Evolutionary conservation across 2,329 filamentous ascomycete genomes (phyloP).

Genomic region (Colletotrichum cordylinicola): DNA sequence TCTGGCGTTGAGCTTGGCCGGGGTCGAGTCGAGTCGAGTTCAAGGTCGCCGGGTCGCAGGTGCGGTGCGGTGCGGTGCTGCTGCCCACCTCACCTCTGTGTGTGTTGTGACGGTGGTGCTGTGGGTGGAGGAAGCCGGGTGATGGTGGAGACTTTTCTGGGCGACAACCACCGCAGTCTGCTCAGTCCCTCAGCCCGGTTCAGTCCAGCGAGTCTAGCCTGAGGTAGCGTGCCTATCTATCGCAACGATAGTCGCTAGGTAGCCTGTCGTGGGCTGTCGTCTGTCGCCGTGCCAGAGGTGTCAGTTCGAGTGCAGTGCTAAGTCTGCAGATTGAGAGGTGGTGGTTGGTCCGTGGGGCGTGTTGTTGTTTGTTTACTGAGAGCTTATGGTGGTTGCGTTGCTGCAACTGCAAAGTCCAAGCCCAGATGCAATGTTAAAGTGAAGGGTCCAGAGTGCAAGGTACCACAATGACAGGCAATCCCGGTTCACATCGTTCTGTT

Average conservation of each 20-base stretch:
- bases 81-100: not conserved
- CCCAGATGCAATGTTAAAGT: not conserved
- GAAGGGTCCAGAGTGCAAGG: not conserved
- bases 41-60: not conserved
- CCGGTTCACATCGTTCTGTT: not conserved
- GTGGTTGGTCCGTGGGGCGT: conserved; percentile 8
- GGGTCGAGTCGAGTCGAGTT: not conserved
- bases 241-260: not conserved
- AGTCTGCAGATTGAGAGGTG: not conserved
- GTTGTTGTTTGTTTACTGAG: conserved; percentile 13
- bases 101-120: not conserved
- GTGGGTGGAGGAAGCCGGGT: not conserved
- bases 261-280: not conserved
- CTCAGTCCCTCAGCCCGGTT: not conserved
- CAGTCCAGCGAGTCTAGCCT: not conserved
- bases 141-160: not conserved
- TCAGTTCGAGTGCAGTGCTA: not conserved
- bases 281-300: not conserved
- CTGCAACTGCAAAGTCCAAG: not conserved
- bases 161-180: not conserved
- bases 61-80: not conserved
- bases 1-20: conserved; percentile 18
- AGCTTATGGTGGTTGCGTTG: not conserved
- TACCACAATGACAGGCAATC: not conserved
- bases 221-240: not conserved